These are phyloP conservation scores for Mycena polygramma DNA, from an alignment of 768 basidiomycete genomes.

Conservation along the genomic window DNA sequence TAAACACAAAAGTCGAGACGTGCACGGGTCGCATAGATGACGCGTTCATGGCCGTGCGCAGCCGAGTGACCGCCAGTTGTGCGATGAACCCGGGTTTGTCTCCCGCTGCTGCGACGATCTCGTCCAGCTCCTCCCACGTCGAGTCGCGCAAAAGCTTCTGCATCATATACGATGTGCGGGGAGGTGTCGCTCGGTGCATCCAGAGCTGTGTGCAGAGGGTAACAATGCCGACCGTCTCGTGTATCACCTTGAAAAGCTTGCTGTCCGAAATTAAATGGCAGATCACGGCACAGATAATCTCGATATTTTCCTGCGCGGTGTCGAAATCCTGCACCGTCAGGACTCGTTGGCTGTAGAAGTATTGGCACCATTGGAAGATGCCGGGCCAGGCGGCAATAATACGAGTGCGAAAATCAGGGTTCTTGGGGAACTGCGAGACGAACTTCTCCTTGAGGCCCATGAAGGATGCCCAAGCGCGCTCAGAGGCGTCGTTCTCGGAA, in stretches of 20 bases:
- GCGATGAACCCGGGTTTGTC: constrained; percentile 18
- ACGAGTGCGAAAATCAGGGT: constrained; percentile 23
- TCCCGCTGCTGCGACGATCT: constrained; percentile 10
- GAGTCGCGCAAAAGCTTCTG: constrained; percentile 11
- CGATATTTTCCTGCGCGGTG: background rate
- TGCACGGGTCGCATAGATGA: constrained; percentile 13
- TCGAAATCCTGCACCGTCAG: constrained; percentile 6
- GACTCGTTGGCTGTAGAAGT: constrained; percentile 28
- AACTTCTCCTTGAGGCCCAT: constrained; percentile 18
- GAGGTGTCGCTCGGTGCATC: constrained; percentile 19
- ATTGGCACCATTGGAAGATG: constrained; percentile 29
- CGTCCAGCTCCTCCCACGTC: constrained; percentile 24
- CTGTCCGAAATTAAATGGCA: background rate
- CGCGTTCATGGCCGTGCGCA: constrained; percentile 21
- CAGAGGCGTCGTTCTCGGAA: constrained; percentile 19
- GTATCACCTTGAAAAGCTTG: constrained; percentile 8
- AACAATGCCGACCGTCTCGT: constrained; percentile 19
- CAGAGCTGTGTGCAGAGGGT: constrained; percentile 26
- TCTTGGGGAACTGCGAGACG: constrained; percentile 10
- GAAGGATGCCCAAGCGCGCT: constrained; percentile 28
- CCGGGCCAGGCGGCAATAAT: constrained; percentile 30
- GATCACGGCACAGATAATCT: constrained; percentile 5
- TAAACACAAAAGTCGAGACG: background rate
- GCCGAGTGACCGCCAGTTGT: constrained; percentile 16
- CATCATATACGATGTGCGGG: constrained; percentile 11